A percentile compares a stretch with the other conserved stretches of the same genome.
phyloP scores from a whole-genome alignment of 75 land plant species.

The Selaginella tamariscina region DNA sequence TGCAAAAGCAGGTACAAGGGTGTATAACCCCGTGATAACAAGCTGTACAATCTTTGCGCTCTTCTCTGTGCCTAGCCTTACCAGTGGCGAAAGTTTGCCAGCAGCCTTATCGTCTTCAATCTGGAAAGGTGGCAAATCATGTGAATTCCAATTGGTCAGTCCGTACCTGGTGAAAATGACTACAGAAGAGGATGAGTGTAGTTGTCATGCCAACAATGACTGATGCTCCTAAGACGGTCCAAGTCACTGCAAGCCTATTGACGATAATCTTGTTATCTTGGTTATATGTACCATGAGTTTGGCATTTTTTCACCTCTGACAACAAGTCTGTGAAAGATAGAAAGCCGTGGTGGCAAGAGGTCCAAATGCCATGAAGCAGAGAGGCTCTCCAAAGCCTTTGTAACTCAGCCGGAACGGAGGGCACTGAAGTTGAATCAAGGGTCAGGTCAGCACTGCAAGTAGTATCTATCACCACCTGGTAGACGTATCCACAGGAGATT shows the following conservation, averaged over 20 bases:
- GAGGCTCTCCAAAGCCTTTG: conserved; percentile 87
- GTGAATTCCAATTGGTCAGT: not conserved
- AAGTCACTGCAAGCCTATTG: conserved; percentile 28
- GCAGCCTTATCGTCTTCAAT: conserved; percentile 72
- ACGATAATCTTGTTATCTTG: too few relatives aligned
- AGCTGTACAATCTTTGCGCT: conserved; percentile 51
- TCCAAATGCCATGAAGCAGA: conserved; percentile 89
- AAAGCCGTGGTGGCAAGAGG: conserved; percentile 94
- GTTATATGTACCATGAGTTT: too few relatives aligned
- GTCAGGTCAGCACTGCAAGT: too few relatives aligned
- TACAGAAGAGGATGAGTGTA: conserved; percentile 80
- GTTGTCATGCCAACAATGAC: conserved; percentile 82
- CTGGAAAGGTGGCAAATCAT: conserved; percentile 23
- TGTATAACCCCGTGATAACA: conserved; percentile 40
- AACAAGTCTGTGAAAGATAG: conserved; percentile 49
- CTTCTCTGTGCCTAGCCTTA: conserved; percentile 62
- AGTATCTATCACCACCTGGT: conserved; percentile 66
- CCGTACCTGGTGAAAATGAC: conserved; percentile 95
- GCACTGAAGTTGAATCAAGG: conserved; percentile 40
- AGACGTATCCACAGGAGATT: conserved; percentile 73
- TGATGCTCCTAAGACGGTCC: conserved; percentile 45
- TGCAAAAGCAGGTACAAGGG: conserved; percentile 27
- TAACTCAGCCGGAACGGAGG: conserved; percentile 92
- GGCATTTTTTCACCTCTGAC: too few relatives aligned
- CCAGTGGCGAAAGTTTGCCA: conserved; percentile 91